These are phyloP conservation scores for Penicillium egyptiacum DNA, from an alignment of 495 filamentous ascomycete genomes.

Conservation along the genomic window DNA sequence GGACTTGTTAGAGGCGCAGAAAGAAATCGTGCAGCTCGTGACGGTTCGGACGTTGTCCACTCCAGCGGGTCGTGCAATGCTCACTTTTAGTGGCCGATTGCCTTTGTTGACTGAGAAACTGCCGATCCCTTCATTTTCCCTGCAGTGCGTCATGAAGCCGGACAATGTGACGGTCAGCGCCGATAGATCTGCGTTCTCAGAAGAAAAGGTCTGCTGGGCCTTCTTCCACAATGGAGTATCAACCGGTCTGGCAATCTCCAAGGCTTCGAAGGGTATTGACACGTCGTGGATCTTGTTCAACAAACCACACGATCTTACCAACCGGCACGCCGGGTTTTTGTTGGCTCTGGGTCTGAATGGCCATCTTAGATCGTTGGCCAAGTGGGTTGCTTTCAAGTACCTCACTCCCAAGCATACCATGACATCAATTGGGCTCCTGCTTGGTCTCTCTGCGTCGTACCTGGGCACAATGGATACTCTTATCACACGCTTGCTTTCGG, in stretches of 20 bases:
- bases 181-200: conserved; percentile 77
- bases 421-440: conserved; percentile 92
- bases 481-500: conserved; percentile 89
- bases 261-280: conserved; percentile 88
- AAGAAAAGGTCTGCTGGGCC: conserved; percentile 96
- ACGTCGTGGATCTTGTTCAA: conserved; percentile 99
- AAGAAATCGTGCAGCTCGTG: conserved; percentile 78
- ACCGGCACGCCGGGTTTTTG: conserved; percentile 91
- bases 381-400: conserved; percentile 99
- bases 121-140: conserved; percentile 79
- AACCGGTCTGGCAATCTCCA: conserved; percentile 85
- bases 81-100: conserved; percentile 78
- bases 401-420: conserved; percentile 97
- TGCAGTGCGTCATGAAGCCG: conserved; percentile 86
- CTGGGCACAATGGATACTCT: conserved; percentile 95
- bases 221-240: conserved; percentile 97
- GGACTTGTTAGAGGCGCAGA: conserved; percentile 89
- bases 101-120: conserved; percentile 90
- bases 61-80: conserved; percentile 76
- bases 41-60: conserved; percentile 86
- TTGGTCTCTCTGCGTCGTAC: conserved; percentile 90
- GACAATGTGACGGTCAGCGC: conserved; percentile 84
- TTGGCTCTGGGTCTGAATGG: conserved; percentile 93
- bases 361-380: conserved; percentile 86
- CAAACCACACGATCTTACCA: conserved; percentile 87